Evolutionary conservation across 306 rosid species (phyloP), one percentile per base, ranked within the genome.

Genomic region (Medicago arabica): DNA sequence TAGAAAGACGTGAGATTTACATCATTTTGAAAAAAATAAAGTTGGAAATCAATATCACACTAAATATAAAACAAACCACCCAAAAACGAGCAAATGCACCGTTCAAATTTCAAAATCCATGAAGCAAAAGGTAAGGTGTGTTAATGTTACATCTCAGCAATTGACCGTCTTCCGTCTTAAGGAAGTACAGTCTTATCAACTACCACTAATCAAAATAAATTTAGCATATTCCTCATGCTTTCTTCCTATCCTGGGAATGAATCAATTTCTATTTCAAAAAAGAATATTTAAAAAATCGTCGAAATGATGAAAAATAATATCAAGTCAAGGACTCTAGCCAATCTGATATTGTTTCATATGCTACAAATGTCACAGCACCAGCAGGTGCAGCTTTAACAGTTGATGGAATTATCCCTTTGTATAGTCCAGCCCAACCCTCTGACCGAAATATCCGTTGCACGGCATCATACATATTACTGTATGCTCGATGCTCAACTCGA

Each of bases 341-440:
- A 72, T 89, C 93, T 8, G 93, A 78, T 15, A 90, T 75, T 51
- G 79, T 84, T 76, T 95, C 99, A 78, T 90, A 95, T 47, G 92
- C 99, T 79, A 92, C 93, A 87, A 90, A 95, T 17, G 99, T 92
- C 5, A 95, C 96, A 17, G 97, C 97, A 57, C 86, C 88, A 9
- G 99, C 97, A n/a, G 97, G 97, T 28, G 97, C 99, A 7, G 97
- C 96, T 81, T 95, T 95, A 44, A 95, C 78, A 0, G 96, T 95
- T 11, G 99, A 92, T 18, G 99, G 97, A 43, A 95, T 67, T 41
- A 95, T 84, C 69, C 98, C 98, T 67, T 95, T 95, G 75, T 95
- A 92, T 53, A 95, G 89, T 65, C 98, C 97, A 18, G 97, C 93
- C 85, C 85, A 86, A 57, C 98, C 98, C 82, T 95, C 98, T 9